phyloP scores from a whole-genome alignment of 768 basidiomycete genomes.

The Saitozyma podzolica region DNA sequence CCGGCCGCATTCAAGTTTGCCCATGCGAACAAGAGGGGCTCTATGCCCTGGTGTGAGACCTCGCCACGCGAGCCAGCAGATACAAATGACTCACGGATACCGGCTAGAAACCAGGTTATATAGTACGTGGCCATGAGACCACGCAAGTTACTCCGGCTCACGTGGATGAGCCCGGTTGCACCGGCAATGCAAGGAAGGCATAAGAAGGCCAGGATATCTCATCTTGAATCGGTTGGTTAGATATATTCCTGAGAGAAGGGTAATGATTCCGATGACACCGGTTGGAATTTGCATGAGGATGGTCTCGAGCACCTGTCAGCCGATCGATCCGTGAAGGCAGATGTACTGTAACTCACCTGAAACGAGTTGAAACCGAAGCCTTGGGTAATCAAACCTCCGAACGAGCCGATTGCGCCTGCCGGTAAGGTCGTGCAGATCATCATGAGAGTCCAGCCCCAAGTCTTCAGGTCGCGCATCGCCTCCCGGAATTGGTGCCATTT shows the following conservation, averaged over 20 bases:
- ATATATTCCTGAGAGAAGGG: constrained; percentile 33
- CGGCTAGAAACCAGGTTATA: too few species aligned
- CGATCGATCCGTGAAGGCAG: too few species aligned
- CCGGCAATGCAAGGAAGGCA: constrained; percentile 38
- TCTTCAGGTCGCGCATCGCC: too few species aligned
- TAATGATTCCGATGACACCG: constrained; percentile 41
- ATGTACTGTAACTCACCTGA: too few species aligned
- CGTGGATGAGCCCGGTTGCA: constrained; percentile 38
- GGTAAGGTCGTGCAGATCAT: constrained; percentile 36
- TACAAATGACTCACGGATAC: too few species aligned
- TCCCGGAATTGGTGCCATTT: constrained; percentile 40
- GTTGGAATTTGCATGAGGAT: constrained; percentile 49
- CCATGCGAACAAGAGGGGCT: constrained; percentile 33
- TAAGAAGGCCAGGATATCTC: constrained; percentile 34
- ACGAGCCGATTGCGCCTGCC: constrained; percentile 45
- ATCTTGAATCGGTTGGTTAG: constrained; percentile 46
- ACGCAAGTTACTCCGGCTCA: constrained; percentile 28
- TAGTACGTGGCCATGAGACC: too few species aligned
- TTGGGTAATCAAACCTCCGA: constrained; percentile 47
- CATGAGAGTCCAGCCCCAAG: constrained; percentile 42
- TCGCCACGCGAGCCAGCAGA: too few species aligned
- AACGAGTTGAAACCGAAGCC: constrained; percentile 38
- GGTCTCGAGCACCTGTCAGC: constrained; percentile 37
- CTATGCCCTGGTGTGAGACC: too few species aligned
- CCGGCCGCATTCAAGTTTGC: constrained; percentile 46